A percentile compares a stretch with the other conserved stretches of the same genome.
These are phyloP conservation scores for Pseudomicrostroma phylloplanum DNA, from an alignment of 1,284 basidiomycete genomes.

Conservation along the genomic window DNA sequence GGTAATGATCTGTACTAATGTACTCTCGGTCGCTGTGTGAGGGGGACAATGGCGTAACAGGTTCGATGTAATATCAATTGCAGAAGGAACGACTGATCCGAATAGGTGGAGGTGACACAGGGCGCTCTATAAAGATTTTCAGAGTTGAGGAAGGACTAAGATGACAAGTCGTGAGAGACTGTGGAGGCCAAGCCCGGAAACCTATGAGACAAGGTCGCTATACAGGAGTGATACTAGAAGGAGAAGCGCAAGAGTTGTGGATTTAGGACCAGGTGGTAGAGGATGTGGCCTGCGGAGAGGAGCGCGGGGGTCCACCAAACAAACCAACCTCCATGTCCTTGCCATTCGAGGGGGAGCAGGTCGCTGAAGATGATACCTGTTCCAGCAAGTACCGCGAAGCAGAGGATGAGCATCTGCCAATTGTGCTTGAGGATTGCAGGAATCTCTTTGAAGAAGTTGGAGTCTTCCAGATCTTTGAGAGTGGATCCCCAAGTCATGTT, in stretches of 20 bases:
- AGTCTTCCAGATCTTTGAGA: conserved; percentile 28
- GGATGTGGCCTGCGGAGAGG: conserved; percentile 16
- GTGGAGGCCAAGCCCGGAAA: too few relatives aligned
- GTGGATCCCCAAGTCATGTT: conserved; percentile 66
- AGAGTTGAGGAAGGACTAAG: too few relatives aligned
- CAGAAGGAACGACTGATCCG: too few relatives aligned
- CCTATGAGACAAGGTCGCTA: too few relatives aligned
- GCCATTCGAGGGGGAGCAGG: conserved; percentile 61
- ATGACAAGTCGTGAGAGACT: too few relatives aligned
- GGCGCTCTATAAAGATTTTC: too few relatives aligned
- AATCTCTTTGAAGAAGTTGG: conserved; percentile 78
- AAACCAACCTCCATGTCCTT: conserved; percentile 36
- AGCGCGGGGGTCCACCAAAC: neutral
- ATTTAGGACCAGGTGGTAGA: conserved; percentile 33
- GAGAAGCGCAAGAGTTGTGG: conserved; percentile 31
- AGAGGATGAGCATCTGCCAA: conserved; percentile 57
- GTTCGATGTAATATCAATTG: too few relatives aligned
- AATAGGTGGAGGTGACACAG: too few relatives aligned
- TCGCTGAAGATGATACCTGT: conserved; percentile 60
- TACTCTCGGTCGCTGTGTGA: too few relatives aligned
- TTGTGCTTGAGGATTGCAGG: conserved; percentile 60
- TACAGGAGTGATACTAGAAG: too few relatives aligned
- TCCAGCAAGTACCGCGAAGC: conserved; percentile 54
- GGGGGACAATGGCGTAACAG: too few relatives aligned
- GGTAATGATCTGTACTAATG: too few relatives aligned